phyloP scores from a whole-genome alignment of 2,329 filamentous ascomycete species.

The Scytalidium sp. region DNA sequence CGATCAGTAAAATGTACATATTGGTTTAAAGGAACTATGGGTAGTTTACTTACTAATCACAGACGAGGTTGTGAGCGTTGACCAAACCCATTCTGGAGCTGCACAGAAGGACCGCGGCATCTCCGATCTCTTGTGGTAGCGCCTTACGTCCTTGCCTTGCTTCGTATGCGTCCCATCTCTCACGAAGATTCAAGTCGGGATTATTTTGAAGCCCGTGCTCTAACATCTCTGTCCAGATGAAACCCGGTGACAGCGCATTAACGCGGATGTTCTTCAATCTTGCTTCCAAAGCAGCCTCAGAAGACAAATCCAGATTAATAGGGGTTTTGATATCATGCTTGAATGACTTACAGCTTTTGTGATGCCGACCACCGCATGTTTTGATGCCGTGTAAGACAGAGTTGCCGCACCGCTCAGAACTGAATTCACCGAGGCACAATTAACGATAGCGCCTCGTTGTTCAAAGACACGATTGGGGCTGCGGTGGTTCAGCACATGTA shows the following conservation, averaged over 20 bases:
- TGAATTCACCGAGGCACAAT: constrained; percentile 23
- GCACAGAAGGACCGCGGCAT: constrained; percentile 9
- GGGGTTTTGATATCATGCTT: too few relatives aligned
- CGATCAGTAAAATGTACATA: too few relatives aligned
- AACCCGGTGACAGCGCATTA: constrained; percentile 11
- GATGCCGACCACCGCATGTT: constrained; percentile 24
- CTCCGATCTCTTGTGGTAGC: constrained; percentile 11
- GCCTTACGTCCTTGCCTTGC: constrained; percentile 7
- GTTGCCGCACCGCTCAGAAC: constrained; percentile 15
- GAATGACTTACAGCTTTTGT: constrained; percentile 15
- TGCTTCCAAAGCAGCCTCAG: constrained; percentile 10
- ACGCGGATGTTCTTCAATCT: constrained; percentile 8
- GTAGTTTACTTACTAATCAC: constrained; percentile 16
- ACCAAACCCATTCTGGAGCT: constrained; percentile 12
- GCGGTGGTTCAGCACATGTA: too few relatives aligned
- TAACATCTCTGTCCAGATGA: constrained; percentile 9
- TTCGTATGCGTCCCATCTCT: constrained; percentile 4
- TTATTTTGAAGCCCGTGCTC: constrained; percentile 1
- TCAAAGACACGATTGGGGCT: constrained; percentile 9
- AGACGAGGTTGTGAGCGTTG: constrained; percentile 9
- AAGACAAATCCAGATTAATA: too few relatives aligned
- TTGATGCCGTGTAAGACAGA: constrained; percentile 21
- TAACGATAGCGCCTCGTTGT: constrained; percentile 25
- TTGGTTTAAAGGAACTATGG: too few relatives aligned
- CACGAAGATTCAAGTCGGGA: too few relatives aligned